Base-by-base conservation (phyloP, 805 yeast genomes). In the Teunomyces atbi region DNA sequence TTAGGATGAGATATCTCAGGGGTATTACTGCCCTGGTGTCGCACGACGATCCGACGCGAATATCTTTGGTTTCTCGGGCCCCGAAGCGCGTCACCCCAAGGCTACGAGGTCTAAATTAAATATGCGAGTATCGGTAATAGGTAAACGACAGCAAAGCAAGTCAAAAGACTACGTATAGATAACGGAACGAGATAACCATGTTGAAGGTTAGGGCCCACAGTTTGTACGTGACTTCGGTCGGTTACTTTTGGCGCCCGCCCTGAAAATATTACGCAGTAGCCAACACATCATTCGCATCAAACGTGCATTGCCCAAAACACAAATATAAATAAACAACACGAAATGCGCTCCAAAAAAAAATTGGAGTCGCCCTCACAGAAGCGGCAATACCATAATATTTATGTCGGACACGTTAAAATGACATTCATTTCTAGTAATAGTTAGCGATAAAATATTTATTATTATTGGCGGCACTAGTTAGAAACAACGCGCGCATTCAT, bases 311-410 rank as follows among this genome's bases (percentile, higher is more conserved):
- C 15, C 18, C 39, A 36, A 36, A 36, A 36, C 39, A 36, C 13
- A 36, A 36, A 36, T 19, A 36, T 21, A 36, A 36, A 36, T 19
- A 33, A 35, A 18, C 38, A 35, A 35, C 19, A 35, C 38, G 33
- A 13, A 30, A 30, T 30, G 33, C 33, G 33, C 33, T 30, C 33
- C 6, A 21, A 20, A 20, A 21, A 33, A 20, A 12, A 35, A 19
- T 35, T n/a, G 38, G 23, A 21, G 26, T 35, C 38, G 13, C 23
- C 16, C 33, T 30, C 39, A 20, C 39, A n/a, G 39, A 36, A 36
- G 28, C 15, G 39, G 39, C 39, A 36, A 36, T 36, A 36, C 39
- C 39, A 36, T 20, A 36, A 36, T 36, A 36, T 36, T 36, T 36
- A 36, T 36, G 27, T 36, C 39, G 28, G 11, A 36, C 39, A 36